Evolutionary conservation across 1,284 basidiomycete species (phyloP).

Genomic region (Dichomitus squalens): DNA sequence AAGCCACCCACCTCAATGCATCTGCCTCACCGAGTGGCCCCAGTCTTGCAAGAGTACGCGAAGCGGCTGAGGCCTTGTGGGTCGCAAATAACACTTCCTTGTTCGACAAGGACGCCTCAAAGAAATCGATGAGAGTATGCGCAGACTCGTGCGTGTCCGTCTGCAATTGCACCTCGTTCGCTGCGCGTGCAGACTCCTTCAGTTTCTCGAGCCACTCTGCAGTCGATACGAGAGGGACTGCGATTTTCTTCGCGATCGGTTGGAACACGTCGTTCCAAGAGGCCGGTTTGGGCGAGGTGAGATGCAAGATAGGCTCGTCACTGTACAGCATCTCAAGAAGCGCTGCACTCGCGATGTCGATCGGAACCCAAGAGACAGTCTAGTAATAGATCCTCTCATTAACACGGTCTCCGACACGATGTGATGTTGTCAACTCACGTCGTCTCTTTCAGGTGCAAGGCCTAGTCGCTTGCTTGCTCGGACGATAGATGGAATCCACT

Average conservation of each 20-base stretch:
- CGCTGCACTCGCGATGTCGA: conserved; percentile 20
- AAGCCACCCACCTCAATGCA: too few relatives aligned
- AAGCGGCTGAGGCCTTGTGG: too few relatives aligned
- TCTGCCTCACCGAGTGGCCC: too few relatives aligned
- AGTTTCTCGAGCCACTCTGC: conserved; percentile 24
- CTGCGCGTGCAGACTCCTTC: too few relatives aligned
- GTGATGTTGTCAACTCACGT: neutral
- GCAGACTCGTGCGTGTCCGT: too few relatives aligned
- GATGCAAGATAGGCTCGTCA: conserved; percentile 1
- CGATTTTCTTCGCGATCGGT: conserved; percentile 17
- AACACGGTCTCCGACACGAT: neutral
- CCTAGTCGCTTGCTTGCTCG: conserved; percentile 5
- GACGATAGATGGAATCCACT: conserved; percentile 17
- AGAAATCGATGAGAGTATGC: too few relatives aligned
- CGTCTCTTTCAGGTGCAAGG: conserved; percentile 2
- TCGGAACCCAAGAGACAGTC: conserved; percentile 23
- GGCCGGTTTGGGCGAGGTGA: conserved; percentile 28
- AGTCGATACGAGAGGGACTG: conserved; percentile 23
- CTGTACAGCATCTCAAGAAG: conserved; percentile 21
- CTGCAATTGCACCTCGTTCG: too few relatives aligned
- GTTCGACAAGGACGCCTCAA: too few relatives aligned
- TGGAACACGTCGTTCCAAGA: conserved; percentile 24
- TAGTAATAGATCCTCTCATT: neutral
- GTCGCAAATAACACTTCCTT: too few relatives aligned
- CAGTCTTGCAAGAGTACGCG: too few relatives aligned